Evolutionary conservation across 768 basidiomycete genomes (phyloP).

Genomic region (Tephrocybe rancida): DNA sequence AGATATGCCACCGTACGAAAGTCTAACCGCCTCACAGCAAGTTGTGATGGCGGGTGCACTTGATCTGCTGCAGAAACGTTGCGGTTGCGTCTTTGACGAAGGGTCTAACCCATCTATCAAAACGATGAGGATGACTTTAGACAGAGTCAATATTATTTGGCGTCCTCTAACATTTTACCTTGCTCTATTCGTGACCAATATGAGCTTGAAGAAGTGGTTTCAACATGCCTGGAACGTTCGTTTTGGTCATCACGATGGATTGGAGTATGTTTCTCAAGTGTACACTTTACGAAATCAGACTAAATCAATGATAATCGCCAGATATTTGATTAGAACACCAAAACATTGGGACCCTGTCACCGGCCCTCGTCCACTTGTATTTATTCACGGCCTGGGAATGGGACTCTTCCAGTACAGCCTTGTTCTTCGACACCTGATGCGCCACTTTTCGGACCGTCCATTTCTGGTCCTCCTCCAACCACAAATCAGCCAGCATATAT

Average conservation of each 20-base stretch:
- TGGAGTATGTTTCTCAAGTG: slow-evolving; percentile 57
- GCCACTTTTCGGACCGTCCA: slow-evolving; percentile 64
- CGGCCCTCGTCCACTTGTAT: slow-evolving; percentile 73
- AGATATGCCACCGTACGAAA: slow-evolving; percentile 53
- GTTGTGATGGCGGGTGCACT: slow-evolving; percentile 61
- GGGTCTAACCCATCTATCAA: slow-evolving; percentile 53
- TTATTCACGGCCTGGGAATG: slow-evolving; percentile 88
- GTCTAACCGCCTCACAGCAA: slow-evolving; percentile 47
- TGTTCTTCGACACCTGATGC: slow-evolving; percentile 62
- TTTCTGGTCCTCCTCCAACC: slow-evolving; percentile 79
- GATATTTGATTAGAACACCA: slow-evolving; percentile 79
- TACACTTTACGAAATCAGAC: neutral
- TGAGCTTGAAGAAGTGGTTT: slow-evolving; percentile 46
- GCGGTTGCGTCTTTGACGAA: slow-evolving; percentile 64
- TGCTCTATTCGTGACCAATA: slow-evolving; percentile 50
- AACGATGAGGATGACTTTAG: slow-evolving; percentile 75
- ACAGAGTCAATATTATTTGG: slow-evolving; percentile 67
- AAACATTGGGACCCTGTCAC: slow-evolving; percentile 58
- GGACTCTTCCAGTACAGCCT: slow-evolving; percentile 72
- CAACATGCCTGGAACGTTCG: slow-evolving; percentile 41
- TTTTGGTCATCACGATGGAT: slow-evolving; percentile 53
- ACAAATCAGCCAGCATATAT: slow-evolving; percentile 84
- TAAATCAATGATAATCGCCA: slow-evolving; percentile 24
- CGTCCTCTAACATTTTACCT: slow-evolving; percentile 73
- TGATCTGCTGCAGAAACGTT: slow-evolving; percentile 67